Conservation (phyloP, 176 grass and related monocot genomes). For the Musa itinerans region DNA sequence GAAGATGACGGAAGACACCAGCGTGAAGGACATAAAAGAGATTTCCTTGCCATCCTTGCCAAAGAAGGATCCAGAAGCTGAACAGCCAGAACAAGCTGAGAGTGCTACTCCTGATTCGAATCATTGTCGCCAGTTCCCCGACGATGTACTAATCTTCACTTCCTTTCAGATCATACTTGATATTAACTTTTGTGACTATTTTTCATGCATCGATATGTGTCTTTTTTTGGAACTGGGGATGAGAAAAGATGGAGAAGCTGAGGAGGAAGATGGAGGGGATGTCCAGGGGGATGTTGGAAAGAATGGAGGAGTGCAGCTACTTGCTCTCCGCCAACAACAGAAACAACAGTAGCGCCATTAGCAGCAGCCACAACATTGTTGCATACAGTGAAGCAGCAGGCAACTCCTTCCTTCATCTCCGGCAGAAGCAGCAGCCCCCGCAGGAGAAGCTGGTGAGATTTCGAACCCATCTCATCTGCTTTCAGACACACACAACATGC, state of each 20-base stretch:
- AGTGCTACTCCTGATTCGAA: background rate
- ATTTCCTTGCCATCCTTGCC: constrained; percentile 13
- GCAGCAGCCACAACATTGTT: constrained; percentile 13
- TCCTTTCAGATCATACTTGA: background rate
- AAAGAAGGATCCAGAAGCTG: constrained; percentile 12
- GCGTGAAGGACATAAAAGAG: constrained; percentile 59
- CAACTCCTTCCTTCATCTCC: background rate
- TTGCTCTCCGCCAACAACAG: constrained; percentile 1
- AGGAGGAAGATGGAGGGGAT: constrained; percentile 84
- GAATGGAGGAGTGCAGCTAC: constrained; percentile 64
- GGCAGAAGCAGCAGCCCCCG: background rate
- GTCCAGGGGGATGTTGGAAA: constrained; percentile 75
- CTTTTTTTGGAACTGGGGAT: background rate
- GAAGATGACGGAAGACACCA: constrained; percentile 46
- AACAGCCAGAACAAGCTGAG: constrained; percentile 5
- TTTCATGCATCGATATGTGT: background rate
- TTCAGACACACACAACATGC: background rate
- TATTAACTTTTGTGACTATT: background rate
- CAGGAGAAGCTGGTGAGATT: constrained; percentile 8
- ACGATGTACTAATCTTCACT: background rate
- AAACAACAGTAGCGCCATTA: background rate
- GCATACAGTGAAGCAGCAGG: too few species aligned
- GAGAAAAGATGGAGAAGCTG: constrained; percentile 60
- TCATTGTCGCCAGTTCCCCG: background rate
- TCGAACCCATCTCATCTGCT: background rate